Conservation (phyloP, 805 yeast species). For the Candida caryicola region DNA sequence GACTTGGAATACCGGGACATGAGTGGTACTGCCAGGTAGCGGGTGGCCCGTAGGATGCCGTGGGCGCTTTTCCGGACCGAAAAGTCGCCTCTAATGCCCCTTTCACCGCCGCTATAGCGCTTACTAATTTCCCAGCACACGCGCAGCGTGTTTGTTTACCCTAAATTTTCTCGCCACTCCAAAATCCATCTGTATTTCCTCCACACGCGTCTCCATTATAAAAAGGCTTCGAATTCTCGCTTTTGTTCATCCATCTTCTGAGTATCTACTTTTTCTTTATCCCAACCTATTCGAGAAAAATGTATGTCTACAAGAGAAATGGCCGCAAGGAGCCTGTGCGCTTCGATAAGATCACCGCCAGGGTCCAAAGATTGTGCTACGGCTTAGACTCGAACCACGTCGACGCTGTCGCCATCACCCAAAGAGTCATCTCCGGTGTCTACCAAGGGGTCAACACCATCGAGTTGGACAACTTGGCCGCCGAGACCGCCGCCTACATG, state of each 20-base stretch:
- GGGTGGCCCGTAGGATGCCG: too few species aligned
- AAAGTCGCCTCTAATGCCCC: too few species aligned
- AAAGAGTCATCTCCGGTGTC: slow-evolving; percentile 92
- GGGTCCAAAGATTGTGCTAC: slow-evolving; percentile 86
- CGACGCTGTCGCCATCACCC: slow-evolving; percentile 94
- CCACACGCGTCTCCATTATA: slow-evolving; percentile 6
- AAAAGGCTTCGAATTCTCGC: slow-evolving; percentile 1
- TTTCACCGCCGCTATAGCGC: too few species aligned
- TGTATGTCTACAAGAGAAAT: slow-evolving; percentile 89
- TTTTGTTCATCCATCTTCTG: slow-evolving; percentile 1
- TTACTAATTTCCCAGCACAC: slow-evolving; percentile 1
- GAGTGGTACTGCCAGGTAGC: too few species aligned
- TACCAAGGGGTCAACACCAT: slow-evolving; percentile 95
- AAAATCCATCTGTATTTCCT: neutral
- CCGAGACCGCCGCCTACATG: slow-evolving; percentile 97
- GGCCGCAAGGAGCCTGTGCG: slow-evolving; percentile 93
- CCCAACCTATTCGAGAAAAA: slow-evolving; percentile 21
- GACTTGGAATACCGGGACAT: too few species aligned
- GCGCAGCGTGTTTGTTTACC: neutral
- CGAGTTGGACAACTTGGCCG: slow-evolving; percentile 68
- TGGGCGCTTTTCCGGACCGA: too few species aligned
- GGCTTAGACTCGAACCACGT: slow-evolving; percentile 90
- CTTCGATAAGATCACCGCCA: slow-evolving; percentile 93
- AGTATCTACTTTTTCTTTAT: neutral
- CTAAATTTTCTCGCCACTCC: neutral